Percentiles rank a stretch among this genome's conserved stretches.
These are phyloP conservation scores for Papilionanthe hybrid DNA, from an alignment of 116 monocot genomes.

Conservation along the genomic window DNA sequence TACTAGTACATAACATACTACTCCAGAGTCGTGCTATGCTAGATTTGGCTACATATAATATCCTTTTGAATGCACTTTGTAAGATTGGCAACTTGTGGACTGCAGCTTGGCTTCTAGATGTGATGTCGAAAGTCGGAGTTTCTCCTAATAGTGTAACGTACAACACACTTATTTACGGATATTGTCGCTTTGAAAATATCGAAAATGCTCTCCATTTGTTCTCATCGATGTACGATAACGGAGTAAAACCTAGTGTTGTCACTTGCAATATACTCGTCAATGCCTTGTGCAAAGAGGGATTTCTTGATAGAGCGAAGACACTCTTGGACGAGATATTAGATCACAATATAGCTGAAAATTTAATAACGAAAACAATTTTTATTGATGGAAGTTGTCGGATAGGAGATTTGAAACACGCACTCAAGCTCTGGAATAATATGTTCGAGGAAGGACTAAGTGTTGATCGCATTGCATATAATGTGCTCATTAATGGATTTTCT, in stretches of 20 bases:
- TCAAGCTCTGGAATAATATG: slow-evolving; percentile 49
- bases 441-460: slow-evolving; percentile 18
- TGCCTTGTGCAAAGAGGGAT: slow-evolving; percentile 44
- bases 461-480: slow-evolving; percentile 64
- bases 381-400: slow-evolving; percentile 49
- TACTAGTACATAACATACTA: slow-evolving; percentile 31
- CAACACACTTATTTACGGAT: slow-evolving; percentile 51
- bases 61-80: slow-evolving; percentile 61
- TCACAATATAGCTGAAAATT: slow-evolving; percentile 23
- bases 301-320: slow-evolving; percentile 41
- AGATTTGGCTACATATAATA: slow-evolving; percentile 49
- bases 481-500: slow-evolving; percentile 58
- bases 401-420: slow-evolving; percentile 40
- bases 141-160: slow-evolving; percentile 51
- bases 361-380: slow-evolving; percentile 67
- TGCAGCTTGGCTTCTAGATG: slow-evolving; percentile 45
- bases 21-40: slow-evolving; percentile 15
- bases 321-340: slow-evolving; percentile 42
- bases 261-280: slow-evolving; percentile 59
- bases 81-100: slow-evolving; percentile 35
- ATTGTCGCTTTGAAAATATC: slow-evolving; percentile 33
- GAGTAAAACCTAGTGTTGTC: slow-evolving; percentile 43
- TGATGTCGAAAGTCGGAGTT: slow-evolving; percentile 46
- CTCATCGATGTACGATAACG: slow-evolving; percentile 47
- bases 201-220: slow-evolving; percentile 59